Base-by-base conservation (phyloP, 140 eudicot species). In the Bidens hawaiensis region DNA sequence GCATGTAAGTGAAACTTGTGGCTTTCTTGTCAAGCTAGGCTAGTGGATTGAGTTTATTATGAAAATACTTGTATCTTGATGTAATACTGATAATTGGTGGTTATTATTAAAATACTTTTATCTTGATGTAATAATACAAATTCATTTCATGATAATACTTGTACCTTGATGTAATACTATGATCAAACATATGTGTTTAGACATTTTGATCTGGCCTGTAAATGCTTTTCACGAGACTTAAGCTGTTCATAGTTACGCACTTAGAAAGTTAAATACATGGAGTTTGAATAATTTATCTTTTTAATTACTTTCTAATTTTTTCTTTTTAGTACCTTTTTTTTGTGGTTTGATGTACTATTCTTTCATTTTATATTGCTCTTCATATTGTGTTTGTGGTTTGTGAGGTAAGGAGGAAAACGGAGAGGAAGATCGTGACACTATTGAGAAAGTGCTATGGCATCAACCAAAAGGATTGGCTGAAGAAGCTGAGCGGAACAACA, bases 371-470 rank as follows among this genome's bases (percentile, higher is more conserved):
- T 38, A 59, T 59, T 54, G 15, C 45, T 12, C 2, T 38, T 38
- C 45, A 38, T 38, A 38, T 10, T 50, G 5, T 74, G 24, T 67
- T 25, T 59, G 15, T 60, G 6, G 7, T 55, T 74, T 67, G 69
- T 47, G 69, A 26, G 76, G 58, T 40, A 72, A 91, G 99, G 99
- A 93, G 31, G 96, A 81, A 17, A 46, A 72, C 69, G 96, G 83
- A 67, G 95, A 93, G 72, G 97, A 93, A 75, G 99, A 88, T 75
- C 84, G 81, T 23, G 95, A 91, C 64, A 62, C 84, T 0, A 91
- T 93, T 75, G 99, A 93, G 75, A 93, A 79, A 81, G 99, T 93
- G 56, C 72, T 88, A 27, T 93, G 99, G 99, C 99, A 88, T 88
- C 99, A 93, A 65, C 99, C 94, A 54, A 83, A 73, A 74, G 99